Evolutionary conservation across 108 stramenopile species (phyloP), one percentile per base, ranked within the genome.

Genomic region (Chaetoceros tenuissimus): DNA sequence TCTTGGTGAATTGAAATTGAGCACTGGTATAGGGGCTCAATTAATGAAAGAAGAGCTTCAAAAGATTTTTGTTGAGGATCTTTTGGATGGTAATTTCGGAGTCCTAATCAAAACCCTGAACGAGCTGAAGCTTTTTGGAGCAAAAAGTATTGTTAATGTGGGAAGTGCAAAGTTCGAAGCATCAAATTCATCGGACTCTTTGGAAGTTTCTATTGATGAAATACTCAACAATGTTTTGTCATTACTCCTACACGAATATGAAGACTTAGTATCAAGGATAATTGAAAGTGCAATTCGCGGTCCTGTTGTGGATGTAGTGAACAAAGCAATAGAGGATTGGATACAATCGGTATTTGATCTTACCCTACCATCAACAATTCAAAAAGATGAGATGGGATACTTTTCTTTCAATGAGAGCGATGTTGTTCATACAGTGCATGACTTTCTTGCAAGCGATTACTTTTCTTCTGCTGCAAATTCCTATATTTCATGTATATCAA

Each of bases 171-270:
- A 54, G 10, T 27, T 19, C 24, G 25, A 24, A 8, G 24, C n/a
- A 8, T 27, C n/a, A 13, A 5, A 54, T 23, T 24, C 13, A 26
- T 19, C 19, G 8, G 26, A 18, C 2, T 57, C 63, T 10, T 55
- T 85, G n/a, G 83, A 81, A 51, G 71, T 55, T 23, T 67, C 74
- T 55, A 55, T 83, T 16, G 85, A 87, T 52, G 31, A 59, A 26
- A 57, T 81, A 13, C 56, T 87, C 23, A 80, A 81, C 25, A 63
- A 62, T 45, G 61, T 81, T 18, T 16, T 81, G 43, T 55, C 71
- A 43, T 57, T 83, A 45, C 21, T 84, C 1, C 21, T 82, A 48
- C 18, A 45, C 0, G 81, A 87, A 49, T 84, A 87, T 57, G 48
- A 64, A 8, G 34, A 54, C 3, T 60, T 83, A 24, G 65, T 73